Percentiles rank a stretch among this genome's conserved stretches.
Evolutionary conservation across 345 rosid genomes (phyloP).

Genomic region (Brassica incana): DNA sequence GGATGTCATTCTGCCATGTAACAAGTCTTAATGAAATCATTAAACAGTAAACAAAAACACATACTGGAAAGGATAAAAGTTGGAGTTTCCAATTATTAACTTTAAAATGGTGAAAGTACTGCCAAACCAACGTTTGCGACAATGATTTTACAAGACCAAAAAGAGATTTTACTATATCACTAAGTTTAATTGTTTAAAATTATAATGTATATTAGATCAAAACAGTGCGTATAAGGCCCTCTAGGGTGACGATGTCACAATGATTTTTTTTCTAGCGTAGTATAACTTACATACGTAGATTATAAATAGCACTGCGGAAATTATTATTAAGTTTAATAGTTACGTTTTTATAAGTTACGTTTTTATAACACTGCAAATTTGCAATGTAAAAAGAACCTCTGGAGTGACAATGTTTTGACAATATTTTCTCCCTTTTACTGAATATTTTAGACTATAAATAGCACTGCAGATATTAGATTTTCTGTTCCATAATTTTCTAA

Average conservation of each 20-base stretch:
- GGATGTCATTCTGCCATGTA: neutral
- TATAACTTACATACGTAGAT: neutral
- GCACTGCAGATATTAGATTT: constrained; percentile 7
- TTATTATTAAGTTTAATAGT: neutral
- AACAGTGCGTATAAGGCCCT: neutral
- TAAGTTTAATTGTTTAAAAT: neutral
- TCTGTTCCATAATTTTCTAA: constrained; percentile 37
- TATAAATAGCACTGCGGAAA: neutral
- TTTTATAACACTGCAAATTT: neutral
- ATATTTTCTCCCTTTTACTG: neutral
- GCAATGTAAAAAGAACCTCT: neutral
- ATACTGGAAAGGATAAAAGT: neutral
- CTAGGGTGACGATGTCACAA: neutral
- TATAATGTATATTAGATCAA: neutral
- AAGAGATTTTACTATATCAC: neutral
- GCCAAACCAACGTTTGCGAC: neutral
- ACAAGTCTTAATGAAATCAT: neutral
- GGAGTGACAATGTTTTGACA: constrained; percentile 7
- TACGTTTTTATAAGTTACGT: neutral
- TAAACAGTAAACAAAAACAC: neutral
- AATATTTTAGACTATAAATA: constrained; percentile 26
- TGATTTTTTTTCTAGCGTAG: too few relatives aligned
- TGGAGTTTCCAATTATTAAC: neutral
- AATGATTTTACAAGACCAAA: neutral
- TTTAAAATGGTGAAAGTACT: neutral